Evolutionary conservation across 1,139 yeast genomes (phyloP).

Genomic region (Eremothecium coryli): DNA sequence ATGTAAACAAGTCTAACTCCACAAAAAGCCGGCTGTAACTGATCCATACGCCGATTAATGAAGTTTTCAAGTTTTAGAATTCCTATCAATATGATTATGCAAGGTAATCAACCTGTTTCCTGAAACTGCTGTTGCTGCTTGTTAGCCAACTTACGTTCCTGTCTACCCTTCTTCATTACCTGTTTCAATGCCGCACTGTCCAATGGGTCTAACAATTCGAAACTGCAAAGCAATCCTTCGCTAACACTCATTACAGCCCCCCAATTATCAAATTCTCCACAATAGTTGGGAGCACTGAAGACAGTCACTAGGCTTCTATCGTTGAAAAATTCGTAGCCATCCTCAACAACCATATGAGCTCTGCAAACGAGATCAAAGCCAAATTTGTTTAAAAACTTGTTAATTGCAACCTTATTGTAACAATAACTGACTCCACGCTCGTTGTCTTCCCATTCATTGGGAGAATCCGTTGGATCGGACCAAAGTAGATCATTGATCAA

Average conservation of each 20-base stretch:
- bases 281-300: slow-evolving; percentile 92
- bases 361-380: slow-evolving; percentile 92
- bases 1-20: no score
- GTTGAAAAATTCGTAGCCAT: slow-evolving; percentile 94
- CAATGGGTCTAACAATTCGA: slow-evolving; percentile 86
- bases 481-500: slow-evolving; percentile 82
- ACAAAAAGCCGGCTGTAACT: no score
- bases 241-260: slow-evolving; percentile 98
- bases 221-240: slow-evolving; percentile 83
- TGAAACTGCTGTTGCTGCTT: slow-evolving; percentile 24
- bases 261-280: slow-evolving; percentile 98
- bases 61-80: no score
- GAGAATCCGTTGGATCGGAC: slow-evolving; percentile 95
- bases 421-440: slow-evolving; percentile 97
- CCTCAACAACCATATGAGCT: slow-evolving; percentile 98
- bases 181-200: slow-evolving; percentile 90
- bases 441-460: slow-evolving; percentile 96
- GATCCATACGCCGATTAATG: no score
- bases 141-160: slow-evolving; percentile 58
- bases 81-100: no score
- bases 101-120: no score
- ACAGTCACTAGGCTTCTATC: slow-evolving; percentile 91
- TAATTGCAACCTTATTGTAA: slow-evolving; percentile 85
- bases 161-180: slow-evolving; percentile 80
- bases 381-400: slow-evolving; percentile 76